phyloP scores from a whole-genome alignment of 768 basidiomycete genomes.

The Tylopilus sp. region DNA sequence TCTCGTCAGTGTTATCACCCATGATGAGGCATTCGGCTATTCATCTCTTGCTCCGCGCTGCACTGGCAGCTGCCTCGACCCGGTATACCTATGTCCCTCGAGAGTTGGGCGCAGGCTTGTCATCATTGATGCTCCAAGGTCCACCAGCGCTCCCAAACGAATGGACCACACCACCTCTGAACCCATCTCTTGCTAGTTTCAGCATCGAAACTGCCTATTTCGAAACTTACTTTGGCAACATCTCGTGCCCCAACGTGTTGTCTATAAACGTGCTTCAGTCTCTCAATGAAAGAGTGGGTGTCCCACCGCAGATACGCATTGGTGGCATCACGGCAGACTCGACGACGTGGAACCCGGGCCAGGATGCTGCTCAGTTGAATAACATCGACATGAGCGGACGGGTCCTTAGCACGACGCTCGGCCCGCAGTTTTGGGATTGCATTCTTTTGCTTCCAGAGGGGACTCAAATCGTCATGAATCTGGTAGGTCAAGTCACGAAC shows the following conservation, averaged over 20 bases:
- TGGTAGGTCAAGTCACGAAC: slow-evolving; percentile 29
- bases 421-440: slow-evolving; percentile 47
- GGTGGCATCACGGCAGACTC: slow-evolving; percentile 56
- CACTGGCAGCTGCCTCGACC: slow-evolving; percentile 4
- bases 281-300: slow-evolving; percentile 41
- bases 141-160: slow-evolving; percentile 39
- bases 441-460: slow-evolving; percentile 40
- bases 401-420: slow-evolving; percentile 49
- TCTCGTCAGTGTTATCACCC: too few relatives aligned
- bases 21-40: slow-evolving; percentile 7
- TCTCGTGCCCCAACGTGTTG: slow-evolving; percentile 39
- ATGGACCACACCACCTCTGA: slow-evolving; percentile 39
- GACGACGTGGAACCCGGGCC: slow-evolving; percentile 44
- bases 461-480: slow-evolving; percentile 46
- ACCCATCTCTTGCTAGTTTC: slow-evolving; percentile 48
- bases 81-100: slow-evolving; percentile 8
- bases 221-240: slow-evolving; percentile 48
- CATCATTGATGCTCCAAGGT: slow-evolving; percentile 32
- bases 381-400: slow-evolving; percentile 42
- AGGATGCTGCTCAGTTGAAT: slow-evolving; percentile 32
- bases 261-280: slow-evolving; percentile 45
- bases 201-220: slow-evolving; percentile 56
- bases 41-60: slow-evolving; percentile 2
- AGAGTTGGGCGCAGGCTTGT: neutral
- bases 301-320: slow-evolving; percentile 47